Evolutionary conservation across 2,329 filamentous ascomycete genomes (phyloP).

Genomic region (Colletotrichum lupini): DNA sequence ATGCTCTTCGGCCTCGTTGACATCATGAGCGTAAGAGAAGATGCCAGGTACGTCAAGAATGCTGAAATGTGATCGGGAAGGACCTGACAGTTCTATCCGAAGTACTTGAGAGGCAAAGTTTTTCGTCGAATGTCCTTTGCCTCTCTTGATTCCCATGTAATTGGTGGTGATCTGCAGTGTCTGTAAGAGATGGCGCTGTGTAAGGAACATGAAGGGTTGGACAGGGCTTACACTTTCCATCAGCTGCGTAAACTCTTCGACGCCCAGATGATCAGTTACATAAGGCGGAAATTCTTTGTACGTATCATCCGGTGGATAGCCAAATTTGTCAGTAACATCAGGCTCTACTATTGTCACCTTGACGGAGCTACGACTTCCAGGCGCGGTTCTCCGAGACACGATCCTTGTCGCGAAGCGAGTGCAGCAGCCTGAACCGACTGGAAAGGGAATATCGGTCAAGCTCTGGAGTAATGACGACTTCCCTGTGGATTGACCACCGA

Average conservation of each 20-base stretch:
- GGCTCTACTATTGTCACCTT: conserved; percentile 45
- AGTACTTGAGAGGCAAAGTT: conserved; percentile 52
- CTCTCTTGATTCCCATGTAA: conserved; percentile 45
- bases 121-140: conserved; percentile 38
- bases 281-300: conserved; percentile 39
- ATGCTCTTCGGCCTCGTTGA: conserved; percentile 44
- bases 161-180: conserved; percentile 40
- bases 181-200: background rate
- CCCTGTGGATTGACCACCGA: conserved; percentile 49
- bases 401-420: conserved; percentile 52
- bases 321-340: conserved; percentile 38
- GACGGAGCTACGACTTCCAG: conserved; percentile 42
- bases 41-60: conserved; percentile 51
- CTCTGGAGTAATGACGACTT: conserved; percentile 51
- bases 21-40: conserved; percentile 39
- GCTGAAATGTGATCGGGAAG: conserved; percentile 48
- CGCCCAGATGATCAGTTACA: conserved; percentile 40
- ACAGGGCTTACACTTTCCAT: conserved; percentile 43
- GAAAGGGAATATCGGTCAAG: conserved; percentile 51
- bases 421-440: conserved; percentile 44
- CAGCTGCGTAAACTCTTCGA: conserved; percentile 43
- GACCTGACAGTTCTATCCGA: conserved; percentile 50
- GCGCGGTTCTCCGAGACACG: conserved; percentile 46
- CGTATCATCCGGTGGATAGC: conserved; percentile 33
- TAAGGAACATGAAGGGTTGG: background rate